Conservation (phyloP, 2,329 filamentous ascomycete genomes). For the Venturia carpophila region DNA sequence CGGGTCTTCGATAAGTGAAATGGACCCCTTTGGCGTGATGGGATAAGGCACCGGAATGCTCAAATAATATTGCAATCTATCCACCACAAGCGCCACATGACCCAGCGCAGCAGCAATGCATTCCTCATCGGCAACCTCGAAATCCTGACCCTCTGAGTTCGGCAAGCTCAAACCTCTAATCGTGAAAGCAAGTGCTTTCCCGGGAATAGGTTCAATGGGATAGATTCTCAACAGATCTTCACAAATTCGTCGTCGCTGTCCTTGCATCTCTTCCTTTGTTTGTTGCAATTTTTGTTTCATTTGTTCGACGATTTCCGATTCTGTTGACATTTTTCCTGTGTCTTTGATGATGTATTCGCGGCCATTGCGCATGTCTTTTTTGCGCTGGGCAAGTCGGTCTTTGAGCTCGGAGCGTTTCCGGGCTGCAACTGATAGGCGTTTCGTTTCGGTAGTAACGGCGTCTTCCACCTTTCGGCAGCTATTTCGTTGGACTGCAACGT, state of each 20-base stretch:
- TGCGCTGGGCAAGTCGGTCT: constrained; percentile 56
- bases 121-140: constrained; percentile 62
- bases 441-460: constrained; percentile 56
- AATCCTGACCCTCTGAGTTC: constrained; percentile 54
- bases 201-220: constrained; percentile 61
- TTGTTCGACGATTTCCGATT: constrained; percentile 34
- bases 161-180: constrained; percentile 73
- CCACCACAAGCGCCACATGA: constrained; percentile 65
- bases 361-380: constrained; percentile 59
- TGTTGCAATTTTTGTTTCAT: constrained; percentile 49
- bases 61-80: constrained; percentile 75
- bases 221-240: constrained; percentile 75
- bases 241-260: constrained; percentile 82
- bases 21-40: constrained; percentile 63
- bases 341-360: constrained; percentile 51
- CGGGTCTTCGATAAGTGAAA: constrained; percentile 66
- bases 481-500: constrained; percentile 28
- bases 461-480: constrained; percentile 37
- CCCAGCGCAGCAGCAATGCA: constrained; percentile 73
- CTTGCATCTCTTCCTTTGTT: constrained; percentile 60
- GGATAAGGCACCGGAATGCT: constrained; percentile 73
- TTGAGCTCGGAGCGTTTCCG: constrained; percentile 60
- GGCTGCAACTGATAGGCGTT: constrained; percentile 54
- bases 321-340: constrained; percentile 54
- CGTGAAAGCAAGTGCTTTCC: constrained; percentile 66